A percentile compares a stretch with the other conserved stretches of the same genome.
phyloP scores from a whole-genome alignment of 768 basidiomycete genomes.

The Calocera viscosa region DNA sequence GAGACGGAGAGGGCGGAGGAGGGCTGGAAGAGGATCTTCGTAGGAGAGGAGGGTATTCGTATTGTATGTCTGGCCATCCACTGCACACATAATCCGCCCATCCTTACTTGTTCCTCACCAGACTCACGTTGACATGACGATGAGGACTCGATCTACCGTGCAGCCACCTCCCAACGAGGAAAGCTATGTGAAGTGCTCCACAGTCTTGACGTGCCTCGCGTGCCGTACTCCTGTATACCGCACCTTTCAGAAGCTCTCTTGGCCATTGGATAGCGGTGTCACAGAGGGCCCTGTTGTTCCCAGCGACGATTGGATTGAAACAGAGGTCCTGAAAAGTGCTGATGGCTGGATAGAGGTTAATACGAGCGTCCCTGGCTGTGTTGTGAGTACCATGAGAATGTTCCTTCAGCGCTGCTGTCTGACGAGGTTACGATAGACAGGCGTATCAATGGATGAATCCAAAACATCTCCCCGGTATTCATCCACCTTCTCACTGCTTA shows the following conservation, averaged over 20 bases:
- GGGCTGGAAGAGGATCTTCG: slow-evolving; percentile 44
- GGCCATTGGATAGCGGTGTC: slow-evolving; percentile 38
- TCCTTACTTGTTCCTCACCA: slow-evolving; percentile 23
- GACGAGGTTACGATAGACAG: neutral
- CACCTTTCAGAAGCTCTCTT: slow-evolving; percentile 45
- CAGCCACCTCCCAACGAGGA: slow-evolving; percentile 34
- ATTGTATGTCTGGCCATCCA: slow-evolving; percentile 38
- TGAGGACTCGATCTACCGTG: slow-evolving; percentile 39
- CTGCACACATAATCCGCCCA: neutral
- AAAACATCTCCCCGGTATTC: neutral
- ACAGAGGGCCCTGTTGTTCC: slow-evolving; percentile 56
- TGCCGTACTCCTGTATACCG: slow-evolving; percentile 59
- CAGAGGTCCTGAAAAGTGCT: slow-evolving; percentile 51
- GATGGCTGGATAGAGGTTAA: slow-evolving; percentile 66
- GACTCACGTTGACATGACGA: slow-evolving; percentile 58
- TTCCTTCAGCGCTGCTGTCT: neutral
- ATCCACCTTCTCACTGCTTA: neutral
- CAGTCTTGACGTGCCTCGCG: slow-evolving; percentile 46
- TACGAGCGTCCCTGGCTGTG: slow-evolving; percentile 32
- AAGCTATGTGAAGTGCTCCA: slow-evolving; percentile 31
- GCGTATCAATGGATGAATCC: neutral
- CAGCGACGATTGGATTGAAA: slow-evolving; percentile 64
- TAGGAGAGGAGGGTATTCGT: slow-evolving; percentile 52
- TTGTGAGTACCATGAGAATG: slow-evolving; percentile 44
- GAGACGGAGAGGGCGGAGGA: neutral